Evolutionary conservation across 2,329 filamentous ascomycete genomes (phyloP).

Genomic region (Alternaria triticimaculans): DNA sequence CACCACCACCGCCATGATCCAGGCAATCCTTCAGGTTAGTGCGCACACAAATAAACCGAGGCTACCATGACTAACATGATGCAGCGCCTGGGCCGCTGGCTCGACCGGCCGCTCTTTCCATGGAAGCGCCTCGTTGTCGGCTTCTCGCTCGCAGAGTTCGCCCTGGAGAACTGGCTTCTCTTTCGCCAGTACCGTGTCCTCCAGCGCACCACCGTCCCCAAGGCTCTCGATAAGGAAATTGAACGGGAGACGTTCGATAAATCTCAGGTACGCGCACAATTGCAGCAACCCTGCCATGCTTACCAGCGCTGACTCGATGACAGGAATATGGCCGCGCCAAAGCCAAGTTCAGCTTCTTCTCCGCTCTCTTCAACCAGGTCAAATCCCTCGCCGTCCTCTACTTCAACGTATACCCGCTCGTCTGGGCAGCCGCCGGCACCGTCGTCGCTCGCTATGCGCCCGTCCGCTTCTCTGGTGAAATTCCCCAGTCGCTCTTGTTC

Average conservation of each 20-base stretch:
- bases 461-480: conserved; percentile 83
- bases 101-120: conserved; percentile 91
- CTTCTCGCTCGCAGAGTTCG: conserved; percentile 90
- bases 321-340: conserved; percentile 92
- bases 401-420: conserved; percentile 85
- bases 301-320: conserved; percentile 22
- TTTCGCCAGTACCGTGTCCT: conserved; percentile 89
- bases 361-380: conserved; percentile 81
- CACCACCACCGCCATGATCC: conserved; percentile 41
- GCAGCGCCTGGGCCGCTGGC: conserved; percentile 76
- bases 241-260: conserved; percentile 92
- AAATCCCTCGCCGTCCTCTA: conserved; percentile 91
- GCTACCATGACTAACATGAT: conserved; percentile 16
- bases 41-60: not conserved
- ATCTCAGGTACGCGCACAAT: conserved; percentile 64
- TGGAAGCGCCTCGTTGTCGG: conserved; percentile 97
- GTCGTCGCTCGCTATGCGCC: conserved; percentile 78
- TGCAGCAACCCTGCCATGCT: not conserved
- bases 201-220: conserved; percentile 78
- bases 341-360: conserved; percentile 84
- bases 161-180: conserved; percentile 88
- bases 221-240: conserved; percentile 87
- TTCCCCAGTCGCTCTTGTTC: conserved; percentile 91
- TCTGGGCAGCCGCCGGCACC: conserved; percentile 83
- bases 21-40: conserved; percentile 44